A percentile compares a stretch with the other conserved stretches of the same genome.
Evolutionary conservation across 177 flowering plant genomes (phyloP).

Genomic region (Tripterygium wilfordii): DNA sequence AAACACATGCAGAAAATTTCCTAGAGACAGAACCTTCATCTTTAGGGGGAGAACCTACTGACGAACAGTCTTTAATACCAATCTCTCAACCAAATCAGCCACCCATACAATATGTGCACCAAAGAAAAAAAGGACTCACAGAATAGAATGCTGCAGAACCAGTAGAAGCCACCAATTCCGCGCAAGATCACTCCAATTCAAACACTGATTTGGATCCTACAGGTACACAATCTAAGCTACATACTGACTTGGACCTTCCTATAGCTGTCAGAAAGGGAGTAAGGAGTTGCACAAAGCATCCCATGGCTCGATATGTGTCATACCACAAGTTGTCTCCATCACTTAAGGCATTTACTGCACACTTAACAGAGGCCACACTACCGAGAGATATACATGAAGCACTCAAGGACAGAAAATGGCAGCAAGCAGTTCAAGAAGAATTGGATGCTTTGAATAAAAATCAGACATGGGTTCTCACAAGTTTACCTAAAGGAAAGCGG

Average conservation of each 20-base stretch:
- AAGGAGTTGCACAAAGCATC: not conserved
- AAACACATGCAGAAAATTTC: too few relatives aligned
- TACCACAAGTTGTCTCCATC: not conserved
- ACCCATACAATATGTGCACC: not conserved
- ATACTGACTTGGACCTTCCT: not conserved
- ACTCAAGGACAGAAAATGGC: not conserved
- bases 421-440: not conserved
- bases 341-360: not conserved
- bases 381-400: not conserved
- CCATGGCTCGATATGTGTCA: not conserved
- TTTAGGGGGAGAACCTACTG: too few relatives aligned
- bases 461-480: not conserved
- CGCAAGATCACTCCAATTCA: not conserved
- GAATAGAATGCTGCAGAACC: not conserved
- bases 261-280: not conserved
- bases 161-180: not conserved
- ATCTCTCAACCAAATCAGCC: too few relatives aligned
- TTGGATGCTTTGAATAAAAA: not conserved
- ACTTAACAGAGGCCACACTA: not conserved
- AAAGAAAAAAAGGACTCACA: not conserved
- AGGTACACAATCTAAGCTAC: not conserved
- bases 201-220: not conserved
- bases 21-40: too few relatives aligned
- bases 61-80: too few relatives aligned
- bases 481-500: not conserved